These are phyloP conservation scores for Populus nigra DNA, from an alignment of 345 rosid species.

Conservation along the genomic window DNA sequence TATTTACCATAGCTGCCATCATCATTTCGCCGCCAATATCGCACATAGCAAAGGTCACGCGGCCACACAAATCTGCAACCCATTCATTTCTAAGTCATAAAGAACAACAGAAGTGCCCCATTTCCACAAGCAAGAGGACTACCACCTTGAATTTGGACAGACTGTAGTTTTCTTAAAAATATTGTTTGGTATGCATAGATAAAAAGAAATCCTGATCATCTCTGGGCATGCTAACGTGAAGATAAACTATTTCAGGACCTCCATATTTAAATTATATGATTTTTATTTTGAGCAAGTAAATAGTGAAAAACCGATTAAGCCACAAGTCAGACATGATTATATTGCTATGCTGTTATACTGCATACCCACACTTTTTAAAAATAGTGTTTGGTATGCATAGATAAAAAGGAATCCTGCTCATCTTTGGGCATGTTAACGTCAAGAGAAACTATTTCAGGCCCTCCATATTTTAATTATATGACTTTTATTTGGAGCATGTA, in stretches of 20 bases:
- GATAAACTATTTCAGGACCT: background rate
- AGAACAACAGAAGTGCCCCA: background rate
- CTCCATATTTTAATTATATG: too few relatives aligned
- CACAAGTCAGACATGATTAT: background rate
- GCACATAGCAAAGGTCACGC: constrained; percentile 98
- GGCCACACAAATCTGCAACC: constrained; percentile 93
- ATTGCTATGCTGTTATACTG: background rate
- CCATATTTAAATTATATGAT: background rate
- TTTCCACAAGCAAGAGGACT: background rate
- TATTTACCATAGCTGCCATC: constrained; percentile 94
- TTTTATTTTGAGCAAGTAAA: background rate
- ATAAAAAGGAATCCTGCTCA: too few relatives aligned
- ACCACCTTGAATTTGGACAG: background rate
- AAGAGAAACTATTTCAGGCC: too few relatives aligned
- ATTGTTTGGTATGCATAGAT: background rate
- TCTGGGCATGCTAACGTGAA: background rate
- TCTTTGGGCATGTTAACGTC: too few relatives aligned
- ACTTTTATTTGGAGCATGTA: too few relatives aligned
- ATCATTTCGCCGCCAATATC: constrained; percentile 98
- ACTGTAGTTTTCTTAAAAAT: background rate
- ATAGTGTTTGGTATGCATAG: too few relatives aligned
- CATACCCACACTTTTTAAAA: background rate
- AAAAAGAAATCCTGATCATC: background rate
- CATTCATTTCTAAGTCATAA: constrained; percentile 1
- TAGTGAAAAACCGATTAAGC: background rate